Evolutionary conservation across 371 early-diverging fungal genomes (phyloP), one percentile per base, ranked within the genome.

Genomic region (Mucor sp.): DNA sequence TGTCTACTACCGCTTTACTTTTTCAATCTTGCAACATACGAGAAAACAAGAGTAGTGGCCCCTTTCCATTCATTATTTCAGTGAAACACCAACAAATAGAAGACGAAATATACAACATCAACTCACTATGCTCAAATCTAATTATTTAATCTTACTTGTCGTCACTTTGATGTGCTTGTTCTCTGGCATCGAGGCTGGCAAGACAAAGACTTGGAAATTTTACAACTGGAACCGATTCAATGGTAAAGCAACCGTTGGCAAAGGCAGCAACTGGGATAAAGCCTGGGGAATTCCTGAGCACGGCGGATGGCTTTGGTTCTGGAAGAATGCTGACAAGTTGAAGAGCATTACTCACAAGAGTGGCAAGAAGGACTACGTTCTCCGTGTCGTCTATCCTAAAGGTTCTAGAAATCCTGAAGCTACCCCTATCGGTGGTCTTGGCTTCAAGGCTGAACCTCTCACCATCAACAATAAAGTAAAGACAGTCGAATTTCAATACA

Each of bases 401-500:
- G 37, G 56, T 8, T 60, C 69, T 11, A 66, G 63, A 63, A 73
- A 73, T 25, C 73, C 73, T 57, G 73, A 73, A 59, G 35, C 35
- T 14, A 66, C 11, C 19, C 56, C 63, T 7, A 19, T 61, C 27
- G 73, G 73, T 48, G 73, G 73, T 19, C 55, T 73, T 56, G 73
- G 73, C 6, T 66, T 73, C 28, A 66, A 66, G 21, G 69, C 73
- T 32, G 8, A 58, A 35, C 69, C 69, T 37, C 55, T 63, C 19
- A 35, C n/a, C 0, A 64, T 87, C 23, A 50, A 61, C n/a, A 70
- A 63, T 11, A 71, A 71, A 7, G 58, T 53, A 27, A 69, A 62
- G 35, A 68, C 67, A 0, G 76, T 85, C 9, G 68, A 70, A 2
- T 65, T 89, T 0, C 66, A 82, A 63, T 87, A 83, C 63, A 66